phyloP scores from a whole-genome alignment of 352 stramenopile species.

The Pseudoperonospora humuli region DNA sequence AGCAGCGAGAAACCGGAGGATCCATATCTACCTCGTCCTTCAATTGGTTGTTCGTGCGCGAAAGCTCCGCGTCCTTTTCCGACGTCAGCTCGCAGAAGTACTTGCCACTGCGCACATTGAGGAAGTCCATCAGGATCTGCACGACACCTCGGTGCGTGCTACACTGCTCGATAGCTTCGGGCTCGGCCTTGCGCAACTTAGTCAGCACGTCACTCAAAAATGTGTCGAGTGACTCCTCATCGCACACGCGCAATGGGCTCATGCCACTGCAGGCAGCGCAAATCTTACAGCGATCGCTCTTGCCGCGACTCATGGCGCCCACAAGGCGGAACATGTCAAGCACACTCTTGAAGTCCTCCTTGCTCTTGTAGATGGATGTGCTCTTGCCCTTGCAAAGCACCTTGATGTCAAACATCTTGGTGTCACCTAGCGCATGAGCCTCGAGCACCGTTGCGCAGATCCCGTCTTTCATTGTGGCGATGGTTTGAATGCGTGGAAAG shows the following conservation, averaged over 20 bases:
- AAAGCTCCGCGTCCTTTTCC: constrained; percentile 23
- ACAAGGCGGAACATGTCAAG: constrained; percentile 79
- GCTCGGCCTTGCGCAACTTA: constrained; percentile 43
- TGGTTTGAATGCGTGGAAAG: background rate
- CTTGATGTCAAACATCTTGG: constrained; percentile 81
- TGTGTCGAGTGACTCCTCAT: constrained; percentile 46
- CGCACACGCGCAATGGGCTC: constrained; percentile 32
- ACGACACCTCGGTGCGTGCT: constrained; percentile 63
- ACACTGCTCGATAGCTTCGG: constrained; percentile 43
- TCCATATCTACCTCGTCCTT: constrained; percentile 50
- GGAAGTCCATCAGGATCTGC: constrained; percentile 79
- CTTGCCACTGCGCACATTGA: constrained; percentile 66
- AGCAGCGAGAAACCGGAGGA: constrained; percentile 61
- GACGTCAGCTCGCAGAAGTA: constrained; percentile 60
- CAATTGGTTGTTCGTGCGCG: constrained; percentile 9
- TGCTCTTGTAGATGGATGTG: constrained; percentile 75
- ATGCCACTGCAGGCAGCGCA: constrained; percentile 44
- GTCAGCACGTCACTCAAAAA: constrained; percentile 48
- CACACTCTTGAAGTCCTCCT: constrained; percentile 77
- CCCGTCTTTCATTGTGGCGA: constrained; percentile 37
- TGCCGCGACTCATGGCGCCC: constrained; percentile 53
- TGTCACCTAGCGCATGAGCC: constrained; percentile 55
- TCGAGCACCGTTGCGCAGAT: constrained; percentile 43
- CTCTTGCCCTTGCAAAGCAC: constrained; percentile 68
- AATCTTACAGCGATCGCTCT: constrained; percentile 40